Conservation (phyloP, 2,329 filamentous ascomycete genomes). For the Neonectria neomacrospora region DNA sequence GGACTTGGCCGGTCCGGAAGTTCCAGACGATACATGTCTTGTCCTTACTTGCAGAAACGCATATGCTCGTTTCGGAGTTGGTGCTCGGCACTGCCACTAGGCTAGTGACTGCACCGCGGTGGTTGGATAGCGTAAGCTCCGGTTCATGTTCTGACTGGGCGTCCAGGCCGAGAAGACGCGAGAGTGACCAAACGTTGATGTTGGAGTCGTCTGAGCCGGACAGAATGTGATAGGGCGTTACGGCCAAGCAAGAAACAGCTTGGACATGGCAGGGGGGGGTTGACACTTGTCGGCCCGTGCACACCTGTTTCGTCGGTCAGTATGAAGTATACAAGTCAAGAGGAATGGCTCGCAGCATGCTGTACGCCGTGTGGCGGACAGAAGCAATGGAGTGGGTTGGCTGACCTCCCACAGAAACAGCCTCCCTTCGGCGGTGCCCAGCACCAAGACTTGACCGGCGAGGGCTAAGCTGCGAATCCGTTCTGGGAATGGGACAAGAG, state of each 20-base stretch:
- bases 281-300: constrained; percentile 79
- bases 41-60: constrained; percentile 84
- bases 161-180: constrained; percentile 73
- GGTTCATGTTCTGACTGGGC: constrained; percentile 72
- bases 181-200: constrained; percentile 90
- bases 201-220: constrained; percentile 88
- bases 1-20: constrained; percentile 78
- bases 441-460: constrained; percentile 75
- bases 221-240: constrained; percentile 77
- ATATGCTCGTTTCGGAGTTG: constrained; percentile 78
- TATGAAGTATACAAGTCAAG: constrained; percentile 21
- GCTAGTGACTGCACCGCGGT: constrained; percentile 78
- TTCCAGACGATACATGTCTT: constrained; percentile 95
- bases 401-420: constrained; percentile 92
- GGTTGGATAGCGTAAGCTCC: constrained; percentile 79
- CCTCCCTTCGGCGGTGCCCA: constrained; percentile 87
- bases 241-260: constrained; percentile 78
- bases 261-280: constrained; percentile 84
- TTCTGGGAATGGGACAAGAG: constrained; percentile 87
- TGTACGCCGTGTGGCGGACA: constrained; percentile 25
- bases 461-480: constrained; percentile 82
- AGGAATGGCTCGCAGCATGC: constrained; percentile 27
- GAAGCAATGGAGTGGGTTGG: constrained; percentile 46
- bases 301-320: constrained; percentile 62
- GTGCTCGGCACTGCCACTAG: constrained; percentile 72